Conservation (phyloP, 2,329 filamentous ascomycete genomes). For the Microsporum canis region DNA sequence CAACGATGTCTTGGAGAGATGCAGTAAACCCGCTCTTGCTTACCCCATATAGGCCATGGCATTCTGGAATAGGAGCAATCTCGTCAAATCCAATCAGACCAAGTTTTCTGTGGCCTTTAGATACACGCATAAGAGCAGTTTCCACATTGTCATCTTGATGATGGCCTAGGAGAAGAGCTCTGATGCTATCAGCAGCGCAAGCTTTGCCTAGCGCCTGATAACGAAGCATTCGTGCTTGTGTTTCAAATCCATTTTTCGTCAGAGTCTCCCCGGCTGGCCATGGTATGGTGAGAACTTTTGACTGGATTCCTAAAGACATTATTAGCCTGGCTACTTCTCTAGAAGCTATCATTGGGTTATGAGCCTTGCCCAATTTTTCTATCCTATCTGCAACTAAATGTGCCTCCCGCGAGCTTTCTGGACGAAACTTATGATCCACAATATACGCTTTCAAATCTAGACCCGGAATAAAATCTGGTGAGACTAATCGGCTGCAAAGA, state of each 20-base stretch:
- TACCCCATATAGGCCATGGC: conserved; percentile 60
- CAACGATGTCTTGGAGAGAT: background rate
- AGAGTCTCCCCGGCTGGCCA: conserved; percentile 40
- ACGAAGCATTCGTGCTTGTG: conserved; percentile 58
- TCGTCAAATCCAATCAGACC: conserved; percentile 60
- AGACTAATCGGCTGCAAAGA: conserved; percentile 48
- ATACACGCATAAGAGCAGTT: conserved; percentile 69
- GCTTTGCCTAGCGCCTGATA: conserved; percentile 58
- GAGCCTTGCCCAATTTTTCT: conserved; percentile 30
- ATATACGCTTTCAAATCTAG: conserved; percentile 44
- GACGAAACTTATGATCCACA: conserved; percentile 50
- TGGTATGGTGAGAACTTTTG: conserved; percentile 34
- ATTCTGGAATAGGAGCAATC: conserved; percentile 67
- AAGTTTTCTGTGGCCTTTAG: conserved; percentile 54
- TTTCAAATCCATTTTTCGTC: conserved; percentile 58
- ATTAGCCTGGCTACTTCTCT: conserved; percentile 5
- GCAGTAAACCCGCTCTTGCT: conserved; percentile 47
- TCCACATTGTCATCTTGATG: conserved; percentile 88
- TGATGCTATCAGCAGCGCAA: conserved; percentile 44
- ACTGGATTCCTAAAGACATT: conserved; percentile 21
- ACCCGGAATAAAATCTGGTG: conserved; percentile 14
- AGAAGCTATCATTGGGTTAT: background rate
- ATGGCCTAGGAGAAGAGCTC: conserved; percentile 65
- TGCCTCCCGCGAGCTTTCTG: conserved; percentile 46
- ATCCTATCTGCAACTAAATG: conserved; percentile 39